Percentiles rank a stretch among this genome's conserved stretches.
These are phyloP conservation scores for Nicotiana noctiflora DNA, from an alignment of 257 asterid genomes.

Conservation along the genomic window DNA sequence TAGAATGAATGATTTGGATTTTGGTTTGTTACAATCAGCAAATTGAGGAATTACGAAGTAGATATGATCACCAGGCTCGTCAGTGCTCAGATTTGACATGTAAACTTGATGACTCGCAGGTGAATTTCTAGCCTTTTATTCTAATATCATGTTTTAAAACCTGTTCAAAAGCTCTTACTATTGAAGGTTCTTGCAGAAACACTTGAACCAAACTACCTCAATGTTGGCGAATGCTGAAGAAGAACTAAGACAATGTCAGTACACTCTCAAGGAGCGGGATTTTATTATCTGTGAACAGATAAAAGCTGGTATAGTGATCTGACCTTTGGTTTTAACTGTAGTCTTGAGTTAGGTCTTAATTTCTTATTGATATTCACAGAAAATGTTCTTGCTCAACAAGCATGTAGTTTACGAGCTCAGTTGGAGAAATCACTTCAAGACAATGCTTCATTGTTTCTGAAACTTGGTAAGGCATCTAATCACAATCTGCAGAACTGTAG, in stretches of 20 bases:
- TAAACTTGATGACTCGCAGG: constrained; percentile 59
- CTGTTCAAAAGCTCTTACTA: constrained; percentile 17
- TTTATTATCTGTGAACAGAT: constrained; percentile 68
- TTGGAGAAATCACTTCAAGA: constrained; percentile 69
- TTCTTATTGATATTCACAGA: constrained; percentile 26
- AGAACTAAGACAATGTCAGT: constrained; percentile 43
- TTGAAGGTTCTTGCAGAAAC: constrained; percentile 38
- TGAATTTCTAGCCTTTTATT: constrained; percentile 16
- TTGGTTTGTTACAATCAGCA: constrained; percentile 30
- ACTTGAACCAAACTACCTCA: constrained; percentile 44
- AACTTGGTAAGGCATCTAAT: constrained; percentile 43
- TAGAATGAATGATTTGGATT: background rate
- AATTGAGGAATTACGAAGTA: constrained; percentile 52
- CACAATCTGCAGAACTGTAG: background rate
- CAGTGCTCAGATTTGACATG: constrained; percentile 50
- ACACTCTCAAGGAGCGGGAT: constrained; percentile 62
- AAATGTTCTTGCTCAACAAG: constrained; percentile 77
- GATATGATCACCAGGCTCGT: constrained; percentile 46
- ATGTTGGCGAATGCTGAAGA: constrained; percentile 53
- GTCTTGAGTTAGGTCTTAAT: background rate
- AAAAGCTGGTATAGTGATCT: constrained; percentile 45
- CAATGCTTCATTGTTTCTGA: constrained; percentile 50
- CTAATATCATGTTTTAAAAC: background rate
- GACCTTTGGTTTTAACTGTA: constrained; percentile 1
- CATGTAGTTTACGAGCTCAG: constrained; percentile 69